Base-by-base conservation (phyloP, 2,329 filamentous ascomycete genomes). In the Alternaria novae-zelandiae region DNA sequence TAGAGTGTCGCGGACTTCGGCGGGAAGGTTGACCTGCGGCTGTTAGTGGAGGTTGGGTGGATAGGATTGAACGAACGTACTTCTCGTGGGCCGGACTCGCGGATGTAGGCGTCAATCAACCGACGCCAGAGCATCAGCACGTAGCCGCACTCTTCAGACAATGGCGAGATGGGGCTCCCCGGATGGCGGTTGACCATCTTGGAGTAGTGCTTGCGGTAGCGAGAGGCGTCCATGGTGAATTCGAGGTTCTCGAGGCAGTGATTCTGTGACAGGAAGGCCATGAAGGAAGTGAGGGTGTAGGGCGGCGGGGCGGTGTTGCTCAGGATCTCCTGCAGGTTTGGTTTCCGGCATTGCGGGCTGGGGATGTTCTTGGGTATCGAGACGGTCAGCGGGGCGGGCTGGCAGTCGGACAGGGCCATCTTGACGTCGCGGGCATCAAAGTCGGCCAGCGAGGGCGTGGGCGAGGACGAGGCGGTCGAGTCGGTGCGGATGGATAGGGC, bases 201-300 rank as follows among this genome's bases (percentile, higher is more conserved):
- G 57, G 85, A 82, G 77, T 89, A 91, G 72, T 88, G 86, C 72
- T 90, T 88, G 56, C 89, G 87, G 78, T 98, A 99, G 64, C 93
- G 88, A 61, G 94, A 91, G 21, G 95, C 92, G 78, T 97, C 96
- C 86, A 97, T 91, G 44, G 94, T 97, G 80, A 99, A 99, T 78
- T 98, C 96, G 43, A 99, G 85, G 2, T 94, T 97, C 81, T 99
- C 96, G 68, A 98, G 84, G 78, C 96, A 99, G 81, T 98, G 95
- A 75, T 98, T 98, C 76, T 97, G 94, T 1, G 95, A 97, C 5
- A 98, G 86, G 75, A 97, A 98, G 59, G 94, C 94, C 89, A 96
- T 98, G 81, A 98, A 98, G 30, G 95, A 95, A 64, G 89, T 90
- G 9, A 97, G 85, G 0, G 94, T 97, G 87, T 93, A 98, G 70